phyloP scores from a whole-genome alignment of 2,329 filamentous ascomycete genomes.

The Aspergillus caelatus region DNA sequence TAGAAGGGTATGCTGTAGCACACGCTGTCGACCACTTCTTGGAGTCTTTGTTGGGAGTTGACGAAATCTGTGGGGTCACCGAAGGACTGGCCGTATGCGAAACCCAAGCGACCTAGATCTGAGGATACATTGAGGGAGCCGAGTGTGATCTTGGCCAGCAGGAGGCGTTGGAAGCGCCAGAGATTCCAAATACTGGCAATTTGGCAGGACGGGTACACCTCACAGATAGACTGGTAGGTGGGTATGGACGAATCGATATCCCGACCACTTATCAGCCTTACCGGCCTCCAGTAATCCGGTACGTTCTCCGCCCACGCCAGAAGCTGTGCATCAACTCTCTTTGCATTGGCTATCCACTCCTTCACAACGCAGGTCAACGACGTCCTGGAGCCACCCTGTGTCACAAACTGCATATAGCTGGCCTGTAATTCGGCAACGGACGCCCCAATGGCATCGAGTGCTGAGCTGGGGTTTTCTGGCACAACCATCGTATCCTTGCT shows the following conservation, averaged over 20 bases:
- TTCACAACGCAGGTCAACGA: no score
- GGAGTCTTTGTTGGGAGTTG: no score
- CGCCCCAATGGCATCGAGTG: background rate
- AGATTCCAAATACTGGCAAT: slow-evolving; percentile 24
- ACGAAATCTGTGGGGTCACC: no score
- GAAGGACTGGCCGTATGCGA: no score
- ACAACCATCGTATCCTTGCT: background rate
- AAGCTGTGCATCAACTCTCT: background rate
- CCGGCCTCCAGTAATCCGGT: background rate
- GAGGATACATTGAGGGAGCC: no score
- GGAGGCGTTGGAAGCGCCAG: slow-evolving; percentile 18
- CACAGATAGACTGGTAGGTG: slow-evolving; percentile 23
- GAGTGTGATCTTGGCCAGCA: background rate
- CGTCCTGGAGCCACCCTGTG: rapidly evolving
- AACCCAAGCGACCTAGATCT: no score
- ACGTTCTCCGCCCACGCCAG: background rate
- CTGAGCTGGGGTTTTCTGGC: background rate
- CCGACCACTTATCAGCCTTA: slow-evolving; percentile 19
- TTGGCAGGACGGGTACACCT: slow-evolving; percentile 26
- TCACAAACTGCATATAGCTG: no score
- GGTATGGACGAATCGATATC: slow-evolving; percentile 24
- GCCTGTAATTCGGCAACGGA: background rate
- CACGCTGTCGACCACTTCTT: no score
- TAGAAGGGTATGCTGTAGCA: no score
- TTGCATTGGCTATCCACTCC: no score